A percentile compares a stretch with the other conserved stretches of the same genome.
Evolutionary conservation across 225 moss, liverwort and hornwort species (phyloP).

Genomic region (Neckera pumila): DNA sequence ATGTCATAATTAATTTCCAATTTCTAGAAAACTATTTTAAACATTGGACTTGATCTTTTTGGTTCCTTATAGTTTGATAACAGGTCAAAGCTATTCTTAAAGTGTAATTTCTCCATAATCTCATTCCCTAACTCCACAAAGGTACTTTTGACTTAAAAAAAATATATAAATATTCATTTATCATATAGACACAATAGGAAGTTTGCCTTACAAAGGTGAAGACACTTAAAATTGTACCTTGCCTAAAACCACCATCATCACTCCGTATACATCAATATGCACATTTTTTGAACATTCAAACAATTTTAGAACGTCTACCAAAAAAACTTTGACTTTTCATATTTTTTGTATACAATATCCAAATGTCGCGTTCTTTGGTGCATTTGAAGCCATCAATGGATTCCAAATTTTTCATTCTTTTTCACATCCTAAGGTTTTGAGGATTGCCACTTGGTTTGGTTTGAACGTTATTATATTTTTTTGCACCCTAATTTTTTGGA

Average conservation of each 20-base stretch:
- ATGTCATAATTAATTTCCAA: rapidly evolving
- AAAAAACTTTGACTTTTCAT: neutral
- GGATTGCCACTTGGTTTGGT: no score
- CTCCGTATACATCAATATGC: neutral
- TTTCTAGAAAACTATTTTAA: rapidly evolving
- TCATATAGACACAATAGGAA: neutral
- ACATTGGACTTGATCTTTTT: rapidly evolving
- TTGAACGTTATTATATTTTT: no score
- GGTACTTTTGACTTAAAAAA: neutral
- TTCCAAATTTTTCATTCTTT: no score
- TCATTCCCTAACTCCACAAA: neutral
- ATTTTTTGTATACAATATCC: rapidly evolving
- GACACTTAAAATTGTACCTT: no score
- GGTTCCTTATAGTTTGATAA: neutral
- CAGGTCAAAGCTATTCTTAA: neutral
- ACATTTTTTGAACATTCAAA: neutral
- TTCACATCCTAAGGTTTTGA: no score
- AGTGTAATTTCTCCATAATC: neutral
- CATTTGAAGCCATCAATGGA: no score
- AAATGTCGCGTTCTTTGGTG: neutral
- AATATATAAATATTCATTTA: neutral
- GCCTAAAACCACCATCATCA: neutral
- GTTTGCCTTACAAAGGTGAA: no score
- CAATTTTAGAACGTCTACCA: neutral
- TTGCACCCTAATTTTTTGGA: no score